These are phyloP conservation scores for Coniochaeta prunicola DNA, from an alignment of 2,329 filamentous ascomycete species.

Conservation along the genomic window DNA sequence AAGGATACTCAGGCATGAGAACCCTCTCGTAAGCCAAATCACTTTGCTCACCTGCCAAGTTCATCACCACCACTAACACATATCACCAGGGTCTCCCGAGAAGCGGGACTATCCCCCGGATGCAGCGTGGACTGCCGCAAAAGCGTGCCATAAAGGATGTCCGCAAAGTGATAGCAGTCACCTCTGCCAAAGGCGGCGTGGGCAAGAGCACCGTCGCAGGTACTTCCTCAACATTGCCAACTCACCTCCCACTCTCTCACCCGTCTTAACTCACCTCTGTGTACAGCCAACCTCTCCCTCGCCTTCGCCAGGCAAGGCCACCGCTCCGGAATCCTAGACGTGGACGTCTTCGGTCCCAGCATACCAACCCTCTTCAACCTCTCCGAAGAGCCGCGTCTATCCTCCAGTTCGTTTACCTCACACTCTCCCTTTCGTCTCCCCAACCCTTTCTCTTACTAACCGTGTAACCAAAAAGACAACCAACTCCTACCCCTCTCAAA, in stretches of 20 bases:
- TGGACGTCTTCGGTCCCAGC: conserved; percentile 93
- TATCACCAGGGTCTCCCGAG: conserved; percentile 70
- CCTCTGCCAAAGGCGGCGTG: conserved; percentile 95
- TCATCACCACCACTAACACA: neutral
- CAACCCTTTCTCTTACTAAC: neutral
- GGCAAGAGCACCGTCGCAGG: conserved; percentile 92
- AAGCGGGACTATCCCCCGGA: conserved; percentile 64
- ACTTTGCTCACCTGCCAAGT: neutral
- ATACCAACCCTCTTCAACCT: conserved; percentile 86
- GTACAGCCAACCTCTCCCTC: conserved; percentile 69
- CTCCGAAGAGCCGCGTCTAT: conserved; percentile 69
- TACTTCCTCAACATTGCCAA: conserved; percentile 34
- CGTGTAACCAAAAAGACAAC: conserved; percentile 47
- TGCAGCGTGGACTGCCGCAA: conserved; percentile 75
- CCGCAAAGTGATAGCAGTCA: conserved; percentile 89
- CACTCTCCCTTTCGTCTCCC: neutral
- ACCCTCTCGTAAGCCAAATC: conserved; percentile 66
- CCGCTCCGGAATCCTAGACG: conserved; percentile 81
- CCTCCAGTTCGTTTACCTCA: conserved; percentile 23
- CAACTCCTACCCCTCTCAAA: conserved; percentile 82
- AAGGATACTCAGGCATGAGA: conserved; percentile 62
- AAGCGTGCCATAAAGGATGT: conserved; percentile 77
- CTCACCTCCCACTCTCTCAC: neutral
- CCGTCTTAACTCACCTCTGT: neutral
- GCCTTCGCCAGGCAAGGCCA: conserved; percentile 78